Evolutionary conservation across 495 filamentous ascomycete species (phyloP).

Genomic region (Echria macrotheca): DNA sequence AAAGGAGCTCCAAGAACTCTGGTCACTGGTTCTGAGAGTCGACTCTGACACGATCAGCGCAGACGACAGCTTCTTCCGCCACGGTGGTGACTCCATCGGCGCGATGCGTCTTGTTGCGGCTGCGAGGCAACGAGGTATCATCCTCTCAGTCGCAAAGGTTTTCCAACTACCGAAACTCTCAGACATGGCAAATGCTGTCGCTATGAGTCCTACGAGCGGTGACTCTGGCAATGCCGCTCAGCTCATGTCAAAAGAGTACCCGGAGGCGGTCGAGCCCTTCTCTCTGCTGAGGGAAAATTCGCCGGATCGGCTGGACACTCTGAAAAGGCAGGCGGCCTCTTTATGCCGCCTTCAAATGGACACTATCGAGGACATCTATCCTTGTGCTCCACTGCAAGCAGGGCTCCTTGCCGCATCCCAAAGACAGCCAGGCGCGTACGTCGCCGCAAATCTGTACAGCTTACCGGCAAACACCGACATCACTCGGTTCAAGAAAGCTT

Average conservation of each 20-base stretch:
- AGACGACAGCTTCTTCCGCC: constrained; percentile 56
- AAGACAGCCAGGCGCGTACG: constrained; percentile 47
- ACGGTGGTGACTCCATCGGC: constrained; percentile 66
- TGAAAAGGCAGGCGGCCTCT: constrained; percentile 12
- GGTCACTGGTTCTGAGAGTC: constrained; percentile 25
- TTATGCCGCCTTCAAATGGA: constrained; percentile 19
- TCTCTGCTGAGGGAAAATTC: no score
- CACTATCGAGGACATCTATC: constrained; percentile 49
- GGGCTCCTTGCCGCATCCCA: constrained; percentile 47
- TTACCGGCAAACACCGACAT: constrained; percentile 42
- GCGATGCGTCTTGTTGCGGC: constrained; percentile 63
- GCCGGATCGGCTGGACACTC: no score
- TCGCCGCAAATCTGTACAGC: constrained; percentile 44
- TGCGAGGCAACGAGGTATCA: constrained; percentile 43
- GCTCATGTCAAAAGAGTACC: no score
- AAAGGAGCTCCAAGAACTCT: constrained; percentile 26
- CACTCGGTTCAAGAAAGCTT: constrained; percentile 47
- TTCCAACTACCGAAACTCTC: constrained; percentile 46
- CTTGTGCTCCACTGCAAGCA: constrained; percentile 60
- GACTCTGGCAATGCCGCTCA: no score
- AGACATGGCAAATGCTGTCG: constrained; percentile 33
- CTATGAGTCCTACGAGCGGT: not conserved
- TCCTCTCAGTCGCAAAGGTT: constrained; percentile 48
- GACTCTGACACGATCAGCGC: constrained; percentile 34
- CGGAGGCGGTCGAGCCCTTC: constrained; percentile 10